Base-by-base conservation (phyloP, 108 stramenopile species). In the Fragilariopsis cylindrus region DNA sequence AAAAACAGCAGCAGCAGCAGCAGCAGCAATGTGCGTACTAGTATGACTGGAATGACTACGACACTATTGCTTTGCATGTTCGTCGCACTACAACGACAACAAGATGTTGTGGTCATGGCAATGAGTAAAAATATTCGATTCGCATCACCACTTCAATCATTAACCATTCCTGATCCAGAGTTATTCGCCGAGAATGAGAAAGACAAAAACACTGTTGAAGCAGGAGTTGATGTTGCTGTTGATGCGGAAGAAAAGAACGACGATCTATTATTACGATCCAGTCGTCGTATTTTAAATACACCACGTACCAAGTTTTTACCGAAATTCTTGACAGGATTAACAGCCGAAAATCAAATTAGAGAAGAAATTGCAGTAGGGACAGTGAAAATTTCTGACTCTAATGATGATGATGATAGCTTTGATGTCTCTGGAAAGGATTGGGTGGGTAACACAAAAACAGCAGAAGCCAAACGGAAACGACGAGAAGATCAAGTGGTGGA, bases 141-240 rank as follows among this genome's bases (percentile, higher is more conserved):
- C 68, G 77, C 79, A 43, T 93, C 94, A 4, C 91, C 92, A 39
- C 74, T 96, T 55, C 90, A 92, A 80, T 82, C 87, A 45, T 82
- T 88, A 72, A 96, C 94, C 5, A 88, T 79, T 40, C 76, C 72
- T 39, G 77, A 82, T 49, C 71, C 53, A 0, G 64, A 78, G 46
- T 50, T 72, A 0, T 4, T 84, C 64, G 76, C 30, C 30, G 30
- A 79, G 50, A 80, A 78, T 43, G 64, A 79, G 46, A 80, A 78
- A 48, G 64, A 78, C 4, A 50, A 64, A 1, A 39, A 80, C 0
- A 76, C 86, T 12, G 43, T 44, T 44, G 43, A 7, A 44, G 62
- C 43, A 0, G 43, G 0, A 44, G 45, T 63, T 11, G 62, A 21
- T 21, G 19, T 19, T 19, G 19, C 19, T 19, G 21, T 21, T 21